Evolutionary conservation across 176 grass and related monocot genomes (phyloP).

Genomic region (Oryza australiensis): DNA sequence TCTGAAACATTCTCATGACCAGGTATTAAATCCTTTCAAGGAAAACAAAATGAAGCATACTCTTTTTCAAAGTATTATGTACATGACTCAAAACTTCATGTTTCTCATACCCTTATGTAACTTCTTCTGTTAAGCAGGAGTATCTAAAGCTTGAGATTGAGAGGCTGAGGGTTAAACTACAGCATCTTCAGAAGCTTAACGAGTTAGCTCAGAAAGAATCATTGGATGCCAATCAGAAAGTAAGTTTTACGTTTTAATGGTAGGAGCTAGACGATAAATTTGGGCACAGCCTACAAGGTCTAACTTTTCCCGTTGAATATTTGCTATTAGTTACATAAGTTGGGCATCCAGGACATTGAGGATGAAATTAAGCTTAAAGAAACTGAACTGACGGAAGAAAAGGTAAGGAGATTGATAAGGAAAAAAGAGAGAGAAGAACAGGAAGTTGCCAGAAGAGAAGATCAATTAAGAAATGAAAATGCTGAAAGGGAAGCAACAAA

Average conservation of each 20-base stretch:
- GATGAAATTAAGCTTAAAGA: constrained; percentile 58
- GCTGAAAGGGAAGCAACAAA: constrained; percentile 27
- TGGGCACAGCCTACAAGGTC: background rate
- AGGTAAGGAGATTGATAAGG: constrained; percentile 37
- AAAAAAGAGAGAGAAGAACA: constrained; percentile 39
- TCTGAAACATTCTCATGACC: constrained; percentile 17
- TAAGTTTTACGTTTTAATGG: constrained; percentile 30
- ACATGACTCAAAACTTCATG: constrained; percentile 1
- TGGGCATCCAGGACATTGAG: constrained; percentile 22
- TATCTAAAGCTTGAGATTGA: constrained; percentile 63
- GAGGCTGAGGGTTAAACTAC: constrained; percentile 48
- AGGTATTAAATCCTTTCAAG: constrained; percentile 38
- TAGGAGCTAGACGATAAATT: background rate
- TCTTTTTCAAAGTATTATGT: background rate
- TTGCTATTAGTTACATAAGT: constrained; percentile 28
- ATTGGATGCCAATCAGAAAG: constrained; percentile 36
- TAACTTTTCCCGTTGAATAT: constrained; percentile 26
- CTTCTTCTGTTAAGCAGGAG: constrained; percentile 38
- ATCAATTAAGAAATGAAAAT: background rate
- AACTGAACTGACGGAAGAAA: constrained; percentile 34
- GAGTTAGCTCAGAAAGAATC: constrained; percentile 46
- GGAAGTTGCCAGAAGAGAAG: constrained; percentile 21
- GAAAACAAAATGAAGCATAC: background rate
- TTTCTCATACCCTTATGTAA: background rate
- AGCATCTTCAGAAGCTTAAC: constrained; percentile 44